Evolutionary conservation across 2,329 filamentous ascomycete species (phyloP).

Genomic region (Xylaria sp.): DNA sequence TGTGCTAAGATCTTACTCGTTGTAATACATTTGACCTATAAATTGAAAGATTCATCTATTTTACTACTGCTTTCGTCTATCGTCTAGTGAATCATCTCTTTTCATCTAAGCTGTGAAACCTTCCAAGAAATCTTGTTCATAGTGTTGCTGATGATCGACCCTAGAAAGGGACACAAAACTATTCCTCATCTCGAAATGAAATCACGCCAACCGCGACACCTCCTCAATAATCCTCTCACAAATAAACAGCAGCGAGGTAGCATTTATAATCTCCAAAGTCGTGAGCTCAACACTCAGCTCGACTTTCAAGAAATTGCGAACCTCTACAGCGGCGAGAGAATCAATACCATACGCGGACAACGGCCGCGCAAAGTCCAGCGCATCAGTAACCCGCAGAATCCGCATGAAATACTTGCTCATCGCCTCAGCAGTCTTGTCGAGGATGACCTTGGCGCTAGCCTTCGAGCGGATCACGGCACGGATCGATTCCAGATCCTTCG

Average conservation of each 20-base stretch:
- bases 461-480: slow-evolving; percentile 17
- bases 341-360: slow-evolving; percentile 48
- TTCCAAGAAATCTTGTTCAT: background rate
- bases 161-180: too few relatives aligned
- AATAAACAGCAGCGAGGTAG: slow-evolving; percentile 30
- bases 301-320: slow-evolving; percentile 45
- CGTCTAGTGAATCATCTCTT: background rate
- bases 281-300: slow-evolving; percentile 45
- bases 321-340: slow-evolving; percentile 48
- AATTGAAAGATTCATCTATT: background rate
- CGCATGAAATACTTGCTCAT: slow-evolving; percentile 43
- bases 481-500: slow-evolving; percentile 15
- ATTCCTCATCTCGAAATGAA: too few relatives aligned
- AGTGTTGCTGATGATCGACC: background rate
- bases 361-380: slow-evolving; percentile 44
- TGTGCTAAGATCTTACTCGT: background rate
- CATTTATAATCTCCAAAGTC: slow-evolving; percentile 48
- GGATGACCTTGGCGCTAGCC: slow-evolving; percentile 34
- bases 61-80: background rate
- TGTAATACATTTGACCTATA: background rate
- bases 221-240: slow-evolving; percentile 14
- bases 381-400: slow-evolving; percentile 42
- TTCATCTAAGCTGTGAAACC: background rate
- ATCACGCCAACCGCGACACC: slow-evolving; percentile 4
- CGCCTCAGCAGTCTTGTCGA: slow-evolving; percentile 40